Evolutionary conservation across 331 rosid genomes (phyloP).

Genomic region (Rhamnella rubrinervis): DNA sequence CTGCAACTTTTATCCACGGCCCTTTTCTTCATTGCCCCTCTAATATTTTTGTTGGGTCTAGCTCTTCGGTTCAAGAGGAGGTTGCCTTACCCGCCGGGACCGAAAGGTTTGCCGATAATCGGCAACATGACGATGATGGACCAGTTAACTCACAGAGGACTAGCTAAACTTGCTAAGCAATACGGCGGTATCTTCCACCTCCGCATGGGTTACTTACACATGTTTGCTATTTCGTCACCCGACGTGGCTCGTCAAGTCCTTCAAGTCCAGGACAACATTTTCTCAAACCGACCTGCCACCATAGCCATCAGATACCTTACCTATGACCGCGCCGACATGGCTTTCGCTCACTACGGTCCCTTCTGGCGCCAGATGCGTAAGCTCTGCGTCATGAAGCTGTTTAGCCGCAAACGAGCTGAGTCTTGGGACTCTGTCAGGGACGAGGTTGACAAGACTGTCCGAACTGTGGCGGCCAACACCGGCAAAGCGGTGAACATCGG

Average conservation of each 20-base stretch:
- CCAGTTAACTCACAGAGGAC: constrained; percentile 75
- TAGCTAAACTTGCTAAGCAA: constrained; percentile 50
- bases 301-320: constrained; percentile 80
- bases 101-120: constrained; percentile 63
- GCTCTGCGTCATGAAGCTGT: constrained; percentile 85
- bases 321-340: constrained; percentile 93
- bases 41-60: constrained; percentile 32
- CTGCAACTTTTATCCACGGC: constrained; percentile 26
- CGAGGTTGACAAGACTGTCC: constrained; percentile 51
- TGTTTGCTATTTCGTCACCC: constrained; percentile 58
- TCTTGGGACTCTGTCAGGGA: constrained; percentile 83
- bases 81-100: constrained; percentile 66
- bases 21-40: constrained; percentile 21
- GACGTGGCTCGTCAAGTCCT: constrained; percentile 79
- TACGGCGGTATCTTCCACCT: constrained; percentile 80
- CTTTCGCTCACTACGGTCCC: constrained; percentile 90
- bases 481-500: constrained; percentile 61
- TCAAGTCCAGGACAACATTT: constrained; percentile 74
- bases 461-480: constrained; percentile 6
- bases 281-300: constrained; percentile 84
- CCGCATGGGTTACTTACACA: constrained; percentile 69
- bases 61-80: constrained; percentile 15
- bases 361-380: constrained; percentile 97
- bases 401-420: constrained; percentile 82
- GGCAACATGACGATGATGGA: constrained; percentile 82